These are phyloP conservation scores for Kodamaea nitidulidarum DNA, from an alignment of 805 yeast genomes.

Conservation along the genomic window DNA sequence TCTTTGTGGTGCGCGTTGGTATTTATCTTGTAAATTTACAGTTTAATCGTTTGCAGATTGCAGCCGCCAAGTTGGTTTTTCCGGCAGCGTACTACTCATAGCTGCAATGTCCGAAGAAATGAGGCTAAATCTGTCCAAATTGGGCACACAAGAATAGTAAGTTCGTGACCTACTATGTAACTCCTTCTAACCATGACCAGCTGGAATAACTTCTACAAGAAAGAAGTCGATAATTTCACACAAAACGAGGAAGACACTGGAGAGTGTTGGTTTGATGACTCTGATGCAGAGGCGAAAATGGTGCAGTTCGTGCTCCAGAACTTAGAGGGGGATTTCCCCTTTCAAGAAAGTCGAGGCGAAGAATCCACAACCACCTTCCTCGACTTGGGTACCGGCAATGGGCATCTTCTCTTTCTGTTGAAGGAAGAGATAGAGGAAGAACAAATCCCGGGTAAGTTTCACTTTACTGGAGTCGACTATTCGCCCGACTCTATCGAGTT, in stretches of 20 bases:
- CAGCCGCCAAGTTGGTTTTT: neutral
- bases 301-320: constrained; percentile 63
- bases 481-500: constrained; percentile 75
- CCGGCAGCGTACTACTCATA: no score
- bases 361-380: constrained; percentile 38
- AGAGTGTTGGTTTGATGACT: constrained; percentile 94
- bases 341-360: constrained; percentile 13
- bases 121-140: constrained; percentile 65
- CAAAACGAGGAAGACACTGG: constrained; percentile 84
- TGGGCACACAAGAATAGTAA: constrained; percentile 81
- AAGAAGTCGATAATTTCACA: constrained; percentile 67
- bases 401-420: constrained; percentile 75
- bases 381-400: constrained; percentile 96
- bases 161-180: constrained; percentile 17
- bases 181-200: constrained; percentile 28
- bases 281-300: constrained; percentile 87
- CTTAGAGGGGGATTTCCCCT: constrained; percentile 28
- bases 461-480: constrained; percentile 73
- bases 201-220: constrained; percentile 84
- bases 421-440: constrained; percentile 54
- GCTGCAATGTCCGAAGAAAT: constrained; percentile 21
- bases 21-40: neutral
- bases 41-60: neutral
- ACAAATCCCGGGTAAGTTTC: constrained; percentile 7
- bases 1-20: neutral